phyloP scores from a whole-genome alignment of 306 rosid species.

The Cicer chorassanicum region DNA sequence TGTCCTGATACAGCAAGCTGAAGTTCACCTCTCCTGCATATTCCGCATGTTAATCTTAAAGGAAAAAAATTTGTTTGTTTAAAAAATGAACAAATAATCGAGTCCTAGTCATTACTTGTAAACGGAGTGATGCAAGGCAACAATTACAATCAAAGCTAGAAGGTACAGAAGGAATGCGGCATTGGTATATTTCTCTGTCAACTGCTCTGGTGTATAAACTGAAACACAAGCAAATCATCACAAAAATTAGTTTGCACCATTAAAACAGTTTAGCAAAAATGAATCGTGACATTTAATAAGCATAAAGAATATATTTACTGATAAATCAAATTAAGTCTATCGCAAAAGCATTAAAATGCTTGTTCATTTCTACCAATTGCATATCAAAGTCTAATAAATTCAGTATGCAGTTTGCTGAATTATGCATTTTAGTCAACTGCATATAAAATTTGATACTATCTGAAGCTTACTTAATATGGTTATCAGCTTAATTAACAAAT shows the following conservation, averaged over 20 bases:
- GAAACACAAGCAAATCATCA: slow-evolving; percentile 52
- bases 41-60: slow-evolving; percentile 40
- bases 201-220: slow-evolving; percentile 95
- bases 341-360: slow-evolving; percentile 28
- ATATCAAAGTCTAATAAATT: background rate
- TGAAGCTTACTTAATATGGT: slow-evolving; percentile 26
- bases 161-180: slow-evolving; percentile 84
- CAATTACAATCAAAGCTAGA: slow-evolving; percentile 73
- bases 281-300: slow-evolving; percentile 7
- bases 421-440: slow-evolving; percentile 16
- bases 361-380: background rate
- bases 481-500: slow-evolving; percentile 14
- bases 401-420: background rate
- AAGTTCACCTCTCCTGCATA: slow-evolving; percentile 85
- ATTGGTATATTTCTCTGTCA: slow-evolving; percentile 93
- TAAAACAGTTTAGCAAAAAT: background rate
- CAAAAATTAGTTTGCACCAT: slow-evolving; percentile 38
- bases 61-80: background rate
- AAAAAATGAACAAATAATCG: slow-evolving; percentile 36
- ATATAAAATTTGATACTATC: slow-evolving; percentile 6
- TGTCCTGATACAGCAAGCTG: slow-evolving; percentile 72
- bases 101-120: slow-evolving; percentile 65
- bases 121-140: slow-evolving; percentile 75
- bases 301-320: slow-evolving; percentile 16
- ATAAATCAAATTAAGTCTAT: slow-evolving; percentile 12